Evolutionary conservation across 164 flowering plant genomes (phyloP).

Genomic region (Annona cherimola): DNA sequence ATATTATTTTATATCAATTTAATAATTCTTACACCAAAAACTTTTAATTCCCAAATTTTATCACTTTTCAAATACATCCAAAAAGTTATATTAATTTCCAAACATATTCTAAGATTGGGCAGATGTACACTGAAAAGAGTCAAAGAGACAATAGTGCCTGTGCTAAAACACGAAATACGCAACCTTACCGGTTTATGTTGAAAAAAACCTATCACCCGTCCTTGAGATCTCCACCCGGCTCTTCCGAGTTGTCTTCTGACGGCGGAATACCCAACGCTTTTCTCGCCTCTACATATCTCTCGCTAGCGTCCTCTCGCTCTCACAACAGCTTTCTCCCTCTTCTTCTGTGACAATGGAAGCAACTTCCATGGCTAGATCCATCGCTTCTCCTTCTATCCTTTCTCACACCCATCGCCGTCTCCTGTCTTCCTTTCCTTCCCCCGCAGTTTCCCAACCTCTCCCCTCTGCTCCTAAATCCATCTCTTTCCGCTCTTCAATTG

Average conservation of each 20-base stretch:
- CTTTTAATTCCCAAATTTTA: too few relatives aligned
- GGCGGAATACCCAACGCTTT: neutral
- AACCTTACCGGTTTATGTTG: too few relatives aligned
- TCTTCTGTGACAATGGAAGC: slow-evolving; percentile 15
- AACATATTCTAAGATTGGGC: too few relatives aligned
- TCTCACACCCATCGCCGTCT: slow-evolving; percentile 5
- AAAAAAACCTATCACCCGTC: neutral
- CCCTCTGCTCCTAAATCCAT: slow-evolving; percentile 5
- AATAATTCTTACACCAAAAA: too few relatives aligned
- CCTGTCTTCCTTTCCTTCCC: neutral
- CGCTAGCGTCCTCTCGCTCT: neutral
- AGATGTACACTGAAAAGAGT: too few relatives aligned
- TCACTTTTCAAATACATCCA: too few relatives aligned
- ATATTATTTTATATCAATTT: too few relatives aligned
- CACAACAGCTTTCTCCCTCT: neutral
- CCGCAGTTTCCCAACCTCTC: slow-evolving; percentile 1
- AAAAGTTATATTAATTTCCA: too few relatives aligned
- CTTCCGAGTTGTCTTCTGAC: too few relatives aligned
- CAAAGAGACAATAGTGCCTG: too few relatives aligned
- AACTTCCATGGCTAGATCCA: slow-evolving; percentile 14
- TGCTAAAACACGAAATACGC: too few relatives aligned
- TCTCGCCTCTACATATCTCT: neutral
- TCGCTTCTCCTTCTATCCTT: slow-evolving; percentile 4
- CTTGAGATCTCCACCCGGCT: slow-evolving; percentile 2
- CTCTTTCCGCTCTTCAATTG: neutral